Conservation (phyloP, 2,329 filamentous ascomycete genomes). For the Venturiaceae sp. region DNA sequence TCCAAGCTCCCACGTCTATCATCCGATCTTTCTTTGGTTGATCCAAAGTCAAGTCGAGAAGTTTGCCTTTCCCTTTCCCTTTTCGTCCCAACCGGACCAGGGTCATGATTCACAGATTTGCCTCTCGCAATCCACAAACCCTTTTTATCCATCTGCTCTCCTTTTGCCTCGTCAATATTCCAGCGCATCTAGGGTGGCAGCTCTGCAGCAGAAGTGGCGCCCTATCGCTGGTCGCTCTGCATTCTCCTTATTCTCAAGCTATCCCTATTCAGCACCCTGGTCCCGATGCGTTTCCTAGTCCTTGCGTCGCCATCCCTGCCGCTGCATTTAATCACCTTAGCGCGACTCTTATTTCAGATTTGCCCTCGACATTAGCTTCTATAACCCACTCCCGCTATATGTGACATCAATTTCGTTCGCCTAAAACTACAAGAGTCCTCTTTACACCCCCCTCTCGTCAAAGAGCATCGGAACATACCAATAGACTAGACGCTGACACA, state of each 20-base stretch:
- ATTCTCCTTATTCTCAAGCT: not conserved
- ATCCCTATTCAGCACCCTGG: not conserved
- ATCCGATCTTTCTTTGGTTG: not conserved
- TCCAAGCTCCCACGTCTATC: not conserved
- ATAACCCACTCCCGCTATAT: constrained; percentile 7
- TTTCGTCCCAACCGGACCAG: not conserved
- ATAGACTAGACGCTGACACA: not conserved
- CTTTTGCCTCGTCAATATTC: not conserved
- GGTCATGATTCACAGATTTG: not conserved
- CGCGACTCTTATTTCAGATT: constrained; percentile 1
- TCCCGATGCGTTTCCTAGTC: not conserved
- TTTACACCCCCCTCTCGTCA: not conserved
- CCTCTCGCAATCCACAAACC: not conserved
- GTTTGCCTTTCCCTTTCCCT: not conserved
- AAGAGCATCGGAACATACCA: not conserved
- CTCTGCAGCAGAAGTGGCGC: constrained; percentile 8
- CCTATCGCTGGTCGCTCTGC: not conserved
- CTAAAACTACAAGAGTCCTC: not conserved
- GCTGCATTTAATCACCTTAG: constrained; percentile 4
- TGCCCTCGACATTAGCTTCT: not conserved
- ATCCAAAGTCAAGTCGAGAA: not conserved
- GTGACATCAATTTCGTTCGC: constrained; percentile 2
- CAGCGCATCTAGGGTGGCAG: constrained; percentile 5
- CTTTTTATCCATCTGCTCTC: not conserved
- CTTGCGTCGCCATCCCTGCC: not conserved